Conservation (phyloP, 2,329 filamentous ascomycete genomes). For the Botryosphaeria dothidea region DNA sequence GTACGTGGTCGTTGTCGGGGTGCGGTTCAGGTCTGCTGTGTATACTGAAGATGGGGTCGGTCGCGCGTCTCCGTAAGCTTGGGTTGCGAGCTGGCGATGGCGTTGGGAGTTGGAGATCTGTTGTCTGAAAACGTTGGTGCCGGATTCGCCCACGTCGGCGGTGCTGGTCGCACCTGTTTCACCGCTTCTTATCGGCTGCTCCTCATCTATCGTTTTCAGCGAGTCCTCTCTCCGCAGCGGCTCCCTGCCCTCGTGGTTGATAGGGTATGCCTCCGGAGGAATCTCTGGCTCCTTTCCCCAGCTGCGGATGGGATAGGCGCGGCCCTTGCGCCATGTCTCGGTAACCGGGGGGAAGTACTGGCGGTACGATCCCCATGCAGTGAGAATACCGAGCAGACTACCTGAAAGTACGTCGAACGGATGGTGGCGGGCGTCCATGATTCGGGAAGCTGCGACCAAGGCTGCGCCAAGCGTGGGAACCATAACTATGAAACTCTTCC, state of each 20-base stretch:
- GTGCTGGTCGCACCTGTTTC: slow-evolving; percentile 11
- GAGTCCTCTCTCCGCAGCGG: slow-evolving; percentile 29
- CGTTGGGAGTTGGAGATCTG: slow-evolving; percentile 40
- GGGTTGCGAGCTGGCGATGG: slow-evolving; percentile 29
- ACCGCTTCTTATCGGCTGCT: slow-evolving; percentile 26
- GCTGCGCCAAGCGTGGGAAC: slow-evolving; percentile 56
- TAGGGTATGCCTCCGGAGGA: slow-evolving; percentile 26
- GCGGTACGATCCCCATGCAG: slow-evolving; percentile 55
- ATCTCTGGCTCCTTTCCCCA: slow-evolving; percentile 53
- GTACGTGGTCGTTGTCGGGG: slow-evolving; percentile 35
- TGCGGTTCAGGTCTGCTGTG: slow-evolving; percentile 33
- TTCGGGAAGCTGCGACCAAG: slow-evolving; percentile 58
- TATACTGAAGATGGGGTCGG: slow-evolving; percentile 22
- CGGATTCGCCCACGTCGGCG: slow-evolving; percentile 20
- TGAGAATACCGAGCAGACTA: slow-evolving; percentile 53
- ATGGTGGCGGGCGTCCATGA: slow-evolving; percentile 64
- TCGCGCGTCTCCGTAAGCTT: slow-evolving; percentile 25
- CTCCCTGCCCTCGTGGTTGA: slow-evolving; percentile 30
- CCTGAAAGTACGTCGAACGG: slow-evolving; percentile 62
- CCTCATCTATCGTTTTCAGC: slow-evolving; percentile 32
- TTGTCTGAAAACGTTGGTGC: slow-evolving; percentile 39
- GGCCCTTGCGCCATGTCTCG: slow-evolving; percentile 59
- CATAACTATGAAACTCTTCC: slow-evolving; percentile 58
- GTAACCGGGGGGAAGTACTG: slow-evolving; percentile 61
- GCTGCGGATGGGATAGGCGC: slow-evolving; percentile 58